Base-by-base conservation (phyloP, 176 grass and related monocot species). In the Phoenix roebelenii region DNA sequence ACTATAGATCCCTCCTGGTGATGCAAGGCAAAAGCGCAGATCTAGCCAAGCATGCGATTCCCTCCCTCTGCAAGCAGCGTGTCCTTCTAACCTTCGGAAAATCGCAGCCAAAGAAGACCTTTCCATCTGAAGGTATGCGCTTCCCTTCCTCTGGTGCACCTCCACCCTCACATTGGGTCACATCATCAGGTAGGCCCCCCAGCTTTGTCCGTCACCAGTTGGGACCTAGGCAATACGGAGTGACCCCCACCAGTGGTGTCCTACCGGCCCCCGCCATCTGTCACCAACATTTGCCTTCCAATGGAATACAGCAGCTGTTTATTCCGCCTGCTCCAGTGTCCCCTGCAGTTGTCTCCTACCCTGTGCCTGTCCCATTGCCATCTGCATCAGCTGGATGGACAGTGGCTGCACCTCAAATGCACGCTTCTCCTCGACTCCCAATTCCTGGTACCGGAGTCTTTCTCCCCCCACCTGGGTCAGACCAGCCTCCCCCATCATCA, bases 371-470 rank as follows among this genome's bases (percentile, higher is more conserved):
- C 15, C 49, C 69, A 3, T 15, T 52, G 15, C 65, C 65, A 5
- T 18, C 51, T 4, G 25, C 51, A 25, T 54, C 50, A 3, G 18
- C 28, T 55, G 70, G 70, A 5, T 85, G 87, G 87, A 76, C 85
- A 1, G n/a, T 74, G 51, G 76, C 84, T 52, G 72, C 65, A 74
- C 30, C 78, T 69, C 64, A 75, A 32, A 85, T 78, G 63, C 72
- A 80, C 72, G 15, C 79, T n/a, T 60, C 56, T 1, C 68, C 76
- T 25, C 68, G 82, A 44, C 60, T 71, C 29, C 87, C 82, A 52
- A 72, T 81, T 67, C 87, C 87, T 15, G 87, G 87, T 18, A 90
- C 87, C 49, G 87, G 87, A n/a, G 87, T 90, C 29, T 90, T 85
- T 65, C 78, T 90, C 49, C 82, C 87, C 25, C 32, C 32, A 9